Evolutionary conservation across 176 grass and related monocot species (phyloP).

Genomic region (Oryza coarctata): DNA sequence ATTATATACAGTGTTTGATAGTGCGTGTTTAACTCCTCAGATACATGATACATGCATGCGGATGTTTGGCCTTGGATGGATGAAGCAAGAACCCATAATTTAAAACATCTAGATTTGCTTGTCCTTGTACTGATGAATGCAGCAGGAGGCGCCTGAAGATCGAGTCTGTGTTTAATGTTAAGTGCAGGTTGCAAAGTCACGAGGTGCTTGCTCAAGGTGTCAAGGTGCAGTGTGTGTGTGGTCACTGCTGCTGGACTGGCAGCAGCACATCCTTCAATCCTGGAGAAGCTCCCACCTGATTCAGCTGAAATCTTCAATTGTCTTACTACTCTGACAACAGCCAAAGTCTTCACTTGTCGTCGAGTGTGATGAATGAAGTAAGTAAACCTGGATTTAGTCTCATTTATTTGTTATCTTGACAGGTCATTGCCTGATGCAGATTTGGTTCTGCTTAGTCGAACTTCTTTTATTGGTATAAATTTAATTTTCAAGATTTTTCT

Average conservation of each 20-base stretch:
- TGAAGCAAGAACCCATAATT: background rate
- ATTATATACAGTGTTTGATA: conserved; percentile 2
- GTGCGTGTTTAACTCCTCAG: background rate
- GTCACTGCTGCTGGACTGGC: background rate
- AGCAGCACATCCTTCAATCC: conserved; percentile 13
- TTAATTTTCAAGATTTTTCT: background rate
- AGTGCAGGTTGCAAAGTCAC: conserved; percentile 36
- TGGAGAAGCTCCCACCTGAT: conserved; percentile 26
- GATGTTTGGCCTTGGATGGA: background rate
- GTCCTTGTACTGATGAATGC: background rate
- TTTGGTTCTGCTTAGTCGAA: background rate
- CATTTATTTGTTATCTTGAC: background rate
- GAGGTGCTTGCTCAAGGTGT: conserved; percentile 28
- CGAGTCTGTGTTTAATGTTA: background rate
- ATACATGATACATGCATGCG: conserved; percentile 12
- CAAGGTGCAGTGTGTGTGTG: background rate
- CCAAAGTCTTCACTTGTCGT: background rate
- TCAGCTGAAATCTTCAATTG: conserved; percentile 29
- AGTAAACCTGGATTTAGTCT: conserved; percentile 1
- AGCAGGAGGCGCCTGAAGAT: background rate
- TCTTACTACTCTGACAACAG: conserved; percentile 9
- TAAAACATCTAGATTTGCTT: conserved; percentile 32
- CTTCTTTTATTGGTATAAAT: background rate
- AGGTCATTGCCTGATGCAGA: background rate
- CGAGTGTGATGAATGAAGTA: background rate